Evolutionary conservation across 1,284 basidiomycete species (phyloP).

Genomic region (Termitomyces sp.): DNA sequence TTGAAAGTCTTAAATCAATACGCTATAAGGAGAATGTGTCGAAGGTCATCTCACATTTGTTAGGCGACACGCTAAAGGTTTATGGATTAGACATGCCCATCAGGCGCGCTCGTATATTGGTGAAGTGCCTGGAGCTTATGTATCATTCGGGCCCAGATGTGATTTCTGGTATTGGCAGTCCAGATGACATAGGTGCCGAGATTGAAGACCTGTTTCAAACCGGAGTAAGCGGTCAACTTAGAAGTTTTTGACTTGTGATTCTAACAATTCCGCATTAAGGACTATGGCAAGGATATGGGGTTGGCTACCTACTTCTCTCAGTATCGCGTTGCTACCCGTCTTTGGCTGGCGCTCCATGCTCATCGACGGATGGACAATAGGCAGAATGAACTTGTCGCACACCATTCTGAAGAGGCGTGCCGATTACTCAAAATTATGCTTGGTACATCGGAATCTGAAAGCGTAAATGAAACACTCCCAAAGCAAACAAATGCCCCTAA

Average conservation of each 20-base stretch:
- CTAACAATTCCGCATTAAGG: constrained; percentile 24
- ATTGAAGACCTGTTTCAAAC: constrained; percentile 33
- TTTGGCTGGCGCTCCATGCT: constrained; percentile 64
- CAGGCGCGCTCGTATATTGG: constrained; percentile 45
- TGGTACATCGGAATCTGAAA: constrained; percentile 14
- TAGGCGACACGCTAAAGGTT: constrained; percentile 43
- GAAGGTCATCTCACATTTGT: constrained; percentile 32
- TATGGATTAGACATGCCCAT: constrained; percentile 51
- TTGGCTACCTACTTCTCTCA: constrained; percentile 38
- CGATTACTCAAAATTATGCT: constrained; percentile 38
- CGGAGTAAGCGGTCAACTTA: constrained; percentile 31
- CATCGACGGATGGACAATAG: constrained; percentile 44
- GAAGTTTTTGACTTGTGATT: neutral
- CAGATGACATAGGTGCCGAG: constrained; percentile 36
- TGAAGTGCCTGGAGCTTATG: constrained; percentile 45
- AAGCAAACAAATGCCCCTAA: constrained; percentile 15
- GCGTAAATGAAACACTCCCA: constrained; percentile 19
- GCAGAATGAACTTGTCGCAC: constrained; percentile 36
- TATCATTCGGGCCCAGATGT: constrained; percentile 38
- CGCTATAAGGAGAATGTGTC: constrained; percentile 51
- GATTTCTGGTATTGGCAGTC: constrained; percentile 19
- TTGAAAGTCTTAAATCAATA: constrained; percentile 45
- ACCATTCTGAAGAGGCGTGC: constrained; percentile 48
- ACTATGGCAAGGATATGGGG: constrained; percentile 33
- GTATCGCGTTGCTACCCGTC: constrained; percentile 44